Conservation (phyloP, 1,284 basidiomycete genomes). For the Blastosporella zonata region DNA sequence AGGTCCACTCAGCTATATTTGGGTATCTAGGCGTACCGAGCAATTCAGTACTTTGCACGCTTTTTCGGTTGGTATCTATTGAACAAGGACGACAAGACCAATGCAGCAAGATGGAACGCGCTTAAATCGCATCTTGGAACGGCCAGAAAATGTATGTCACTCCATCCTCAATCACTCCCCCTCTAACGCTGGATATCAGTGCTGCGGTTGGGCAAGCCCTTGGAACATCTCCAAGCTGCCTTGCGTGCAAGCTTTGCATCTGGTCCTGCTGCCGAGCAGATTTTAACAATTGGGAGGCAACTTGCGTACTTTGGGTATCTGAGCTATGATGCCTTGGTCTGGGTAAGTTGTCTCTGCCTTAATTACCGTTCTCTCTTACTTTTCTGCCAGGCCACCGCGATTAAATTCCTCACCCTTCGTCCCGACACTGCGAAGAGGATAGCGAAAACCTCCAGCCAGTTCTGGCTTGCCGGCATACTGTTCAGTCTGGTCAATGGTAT, state of each 20-base stretch:
- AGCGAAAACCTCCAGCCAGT: constrained; percentile 74
- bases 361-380: constrained; percentile 3
- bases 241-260: constrained; percentile 69
- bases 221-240: constrained; percentile 94
- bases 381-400: constrained; percentile 52
- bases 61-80: constrained; percentile 85
- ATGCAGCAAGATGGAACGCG: constrained; percentile 73
- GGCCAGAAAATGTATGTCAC: constrained; percentile 74
- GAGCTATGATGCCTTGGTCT: constrained; percentile 76
- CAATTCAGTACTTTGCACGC: constrained; percentile 89
- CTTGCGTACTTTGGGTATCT: constrained; percentile 92
- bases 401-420: constrained; percentile 68
- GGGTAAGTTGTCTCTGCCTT: constrained; percentile 53
- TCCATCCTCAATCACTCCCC: neutral
- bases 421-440: constrained; percentile 68
- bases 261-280: constrained; percentile 68
- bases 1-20: neutral
- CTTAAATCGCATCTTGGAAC: constrained; percentile 78
- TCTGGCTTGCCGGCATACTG: constrained; percentile 89
- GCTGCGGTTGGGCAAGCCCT: constrained; percentile 88
- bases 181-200: constrained; percentile 46
- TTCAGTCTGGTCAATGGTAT: constrained; percentile 71
- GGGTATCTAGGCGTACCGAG: constrained; percentile 71
- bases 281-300: constrained; percentile 83
- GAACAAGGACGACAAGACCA: constrained; percentile 57